Conservation (phyloP, 352 stramenopile genomes). For the Phytophthora aleatoria region DNA sequence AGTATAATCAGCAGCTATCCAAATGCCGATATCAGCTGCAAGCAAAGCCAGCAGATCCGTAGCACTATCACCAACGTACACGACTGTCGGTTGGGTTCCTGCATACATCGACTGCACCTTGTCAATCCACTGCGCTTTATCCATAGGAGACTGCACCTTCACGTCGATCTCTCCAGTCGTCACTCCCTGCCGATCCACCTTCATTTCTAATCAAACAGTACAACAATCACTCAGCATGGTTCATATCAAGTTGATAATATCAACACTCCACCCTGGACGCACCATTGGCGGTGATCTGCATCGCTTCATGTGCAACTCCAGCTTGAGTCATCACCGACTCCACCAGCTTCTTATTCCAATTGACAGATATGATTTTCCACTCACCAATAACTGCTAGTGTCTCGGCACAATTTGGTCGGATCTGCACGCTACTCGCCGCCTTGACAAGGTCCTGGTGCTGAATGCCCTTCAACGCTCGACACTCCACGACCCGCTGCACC, state of each 20-base stretch:
- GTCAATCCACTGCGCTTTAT: conserved; percentile 55
- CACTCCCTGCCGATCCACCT: conserved; percentile 37
- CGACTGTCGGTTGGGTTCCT: conserved; percentile 10
- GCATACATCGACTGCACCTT: conserved; percentile 9
- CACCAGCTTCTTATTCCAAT: conserved; percentile 68
- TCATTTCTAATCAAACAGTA: conserved; percentile 45
- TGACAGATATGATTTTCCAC: conserved; percentile 60
- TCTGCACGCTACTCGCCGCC: conserved; percentile 13
- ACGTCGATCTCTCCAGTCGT: conserved; percentile 63
- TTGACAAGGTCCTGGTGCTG: conserved; percentile 9
- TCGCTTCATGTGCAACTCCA: not conserved
- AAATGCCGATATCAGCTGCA: conserved; percentile 66
- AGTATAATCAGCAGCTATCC: conserved; percentile 20
- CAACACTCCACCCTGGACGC: not conserved
- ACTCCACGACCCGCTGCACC: conserved; percentile 46
- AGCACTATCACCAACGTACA: conserved; percentile 75
- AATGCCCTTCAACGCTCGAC: conserved; percentile 46
- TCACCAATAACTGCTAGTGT: conserved; percentile 28
- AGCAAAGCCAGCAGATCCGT: conserved; percentile 72
- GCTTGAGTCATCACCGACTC: conserved; percentile 25
- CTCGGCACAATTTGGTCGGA: conserved; percentile 40
- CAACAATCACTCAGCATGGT: conserved; percentile 5
- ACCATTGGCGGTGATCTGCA: conserved; percentile 65
- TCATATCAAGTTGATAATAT: not conserved
- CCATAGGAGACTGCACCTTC: conserved; percentile 52